phyloP scores from a whole-genome alignment of 148 eudicot species.

The Hydrangea macrophylla region DNA sequence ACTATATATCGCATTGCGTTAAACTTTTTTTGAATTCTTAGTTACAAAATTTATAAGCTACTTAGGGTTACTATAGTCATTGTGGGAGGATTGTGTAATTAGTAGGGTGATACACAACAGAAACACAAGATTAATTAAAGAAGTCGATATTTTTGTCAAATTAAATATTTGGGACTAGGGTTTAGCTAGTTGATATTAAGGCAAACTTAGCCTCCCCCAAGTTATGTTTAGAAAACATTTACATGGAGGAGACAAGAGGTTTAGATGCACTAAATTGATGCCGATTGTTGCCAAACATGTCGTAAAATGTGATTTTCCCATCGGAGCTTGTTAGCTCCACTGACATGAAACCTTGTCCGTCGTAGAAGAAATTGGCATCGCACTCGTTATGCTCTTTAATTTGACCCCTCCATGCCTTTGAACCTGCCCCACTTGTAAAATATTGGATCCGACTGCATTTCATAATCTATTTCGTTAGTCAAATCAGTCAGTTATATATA shows the following conservation, averaged over 20 bases:
- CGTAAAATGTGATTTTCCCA: neutral
- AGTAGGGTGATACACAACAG: too few species aligned
- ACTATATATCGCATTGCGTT: too few species aligned
- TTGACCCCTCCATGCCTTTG: conserved; percentile 19
- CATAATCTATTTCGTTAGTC: neutral
- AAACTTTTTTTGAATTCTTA: too few species aligned
- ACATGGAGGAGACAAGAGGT: neutral
- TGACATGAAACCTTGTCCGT: conserved; percentile 18
- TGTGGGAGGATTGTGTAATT: too few species aligned
- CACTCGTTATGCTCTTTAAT: neutral
- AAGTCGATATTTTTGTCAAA: too few species aligned
- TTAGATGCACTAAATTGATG: neutral
- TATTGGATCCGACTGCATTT: conserved; percentile 18
- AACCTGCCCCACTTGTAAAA: conserved; percentile 16
- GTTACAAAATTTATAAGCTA: too few species aligned
- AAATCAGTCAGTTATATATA: neutral
- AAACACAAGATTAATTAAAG: too few species aligned
- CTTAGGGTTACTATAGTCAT: too few species aligned
- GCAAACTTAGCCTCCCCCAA: too few species aligned
- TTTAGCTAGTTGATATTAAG: too few species aligned
- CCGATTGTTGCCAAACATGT: neutral
- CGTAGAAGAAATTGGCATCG: conserved; percentile 3
- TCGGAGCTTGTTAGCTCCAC: neutral
- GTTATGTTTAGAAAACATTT: neutral
- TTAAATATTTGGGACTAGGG: too few species aligned